phyloP scores from a whole-genome alignment of 225 moss, liverwort and hornwort genomes.

The Pleurozium schreberi region DNA sequence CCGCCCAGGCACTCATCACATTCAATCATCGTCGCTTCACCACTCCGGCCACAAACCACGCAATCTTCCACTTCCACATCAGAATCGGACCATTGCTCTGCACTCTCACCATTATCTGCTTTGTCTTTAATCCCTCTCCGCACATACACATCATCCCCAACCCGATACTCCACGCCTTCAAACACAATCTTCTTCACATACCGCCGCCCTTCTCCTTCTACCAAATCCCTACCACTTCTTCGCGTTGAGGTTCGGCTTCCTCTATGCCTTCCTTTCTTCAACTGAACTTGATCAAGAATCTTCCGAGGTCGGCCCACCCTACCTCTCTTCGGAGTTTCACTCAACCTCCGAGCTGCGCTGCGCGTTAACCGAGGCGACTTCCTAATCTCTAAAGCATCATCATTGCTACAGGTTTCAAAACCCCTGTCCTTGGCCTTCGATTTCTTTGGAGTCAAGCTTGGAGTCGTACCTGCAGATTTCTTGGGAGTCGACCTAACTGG shows the following conservation, averaged over 20 bases:
- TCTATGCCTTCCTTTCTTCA: not conserved
- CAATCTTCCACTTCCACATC: conserved; percentile 84
- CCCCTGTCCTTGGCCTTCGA: conserved; percentile 10
- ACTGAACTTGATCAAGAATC: not conserved
- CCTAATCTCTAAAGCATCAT: not conserved
- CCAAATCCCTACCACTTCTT: conserved; percentile 3
- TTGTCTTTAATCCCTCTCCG: conserved; percentile 26
- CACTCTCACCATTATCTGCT: not conserved
- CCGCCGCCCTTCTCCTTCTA: conserved; percentile 4
- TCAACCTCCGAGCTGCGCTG: not conserved
- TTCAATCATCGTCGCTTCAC: conserved; percentile 57
- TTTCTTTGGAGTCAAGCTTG: conserved; percentile 14
- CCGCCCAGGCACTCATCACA: conserved; percentile 83
- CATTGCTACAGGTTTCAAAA: not conserved
- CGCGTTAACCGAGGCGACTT: conserved; percentile 36
- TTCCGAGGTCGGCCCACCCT: not conserved
- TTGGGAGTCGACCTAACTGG: conserved; percentile 3
- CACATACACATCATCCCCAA: conserved; percentile 84
- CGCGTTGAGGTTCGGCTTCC: not conserved
- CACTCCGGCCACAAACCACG: conserved; percentile 46
- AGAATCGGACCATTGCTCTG: conserved; percentile 46
- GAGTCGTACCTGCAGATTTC: conserved; percentile 1
- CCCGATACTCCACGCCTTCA: conserved; percentile 41
- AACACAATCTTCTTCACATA: conserved; percentile 24
- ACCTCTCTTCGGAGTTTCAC: not conserved